A percentile compares a stretch with the other conserved stretches of the same genome.
Evolutionary conservation across 306 rosid genomes (phyloP).

Genomic region (Prunus padus): DNA sequence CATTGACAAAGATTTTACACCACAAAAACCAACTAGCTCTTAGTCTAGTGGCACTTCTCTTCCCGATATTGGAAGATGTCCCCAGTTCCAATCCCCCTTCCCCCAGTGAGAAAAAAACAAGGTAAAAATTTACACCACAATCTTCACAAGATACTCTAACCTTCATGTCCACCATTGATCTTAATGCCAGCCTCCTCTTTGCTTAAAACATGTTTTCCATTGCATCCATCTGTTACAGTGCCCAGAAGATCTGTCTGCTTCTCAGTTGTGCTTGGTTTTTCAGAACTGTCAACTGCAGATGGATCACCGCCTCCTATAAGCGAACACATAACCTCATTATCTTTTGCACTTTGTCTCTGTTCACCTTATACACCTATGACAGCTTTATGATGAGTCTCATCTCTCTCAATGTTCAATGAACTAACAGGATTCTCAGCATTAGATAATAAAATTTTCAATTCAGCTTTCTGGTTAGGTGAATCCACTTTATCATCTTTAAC

Average conservation of each 20-base stretch:
- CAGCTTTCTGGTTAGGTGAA: constrained; percentile 17
- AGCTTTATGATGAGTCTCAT: constrained; percentile 10
- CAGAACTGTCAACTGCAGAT: constrained; percentile 20
- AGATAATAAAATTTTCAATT: constrained; percentile 14
- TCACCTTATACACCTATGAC: constrained; percentile 18
- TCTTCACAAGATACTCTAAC: constrained; percentile 6
- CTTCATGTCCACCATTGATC: not conserved
- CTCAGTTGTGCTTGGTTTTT: constrained; percentile 30
- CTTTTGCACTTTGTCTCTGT: constrained; percentile 19
- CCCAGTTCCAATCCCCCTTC: no score
- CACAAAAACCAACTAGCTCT: no score
- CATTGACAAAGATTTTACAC: no score
- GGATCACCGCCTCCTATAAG: constrained; percentile 3
- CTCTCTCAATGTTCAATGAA: constrained; percentile 14
- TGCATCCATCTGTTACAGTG: constrained; percentile 16
- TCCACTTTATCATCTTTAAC: constrained; percentile 28
- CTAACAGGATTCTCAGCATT: constrained; percentile 21
- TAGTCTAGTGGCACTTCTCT: no score
- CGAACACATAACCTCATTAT: constrained; percentile 11
- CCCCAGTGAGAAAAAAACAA: no score
- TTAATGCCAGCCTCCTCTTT: constrained; percentile 15
- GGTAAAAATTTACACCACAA: constrained; percentile 18
- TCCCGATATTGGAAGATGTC: no score
- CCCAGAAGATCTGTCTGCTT: constrained; percentile 25
- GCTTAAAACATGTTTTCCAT: constrained; percentile 15